Evolutionary conservation across 495 filamentous ascomycete species (phyloP).

Genomic region (Neurospora tetraspora): DNA sequence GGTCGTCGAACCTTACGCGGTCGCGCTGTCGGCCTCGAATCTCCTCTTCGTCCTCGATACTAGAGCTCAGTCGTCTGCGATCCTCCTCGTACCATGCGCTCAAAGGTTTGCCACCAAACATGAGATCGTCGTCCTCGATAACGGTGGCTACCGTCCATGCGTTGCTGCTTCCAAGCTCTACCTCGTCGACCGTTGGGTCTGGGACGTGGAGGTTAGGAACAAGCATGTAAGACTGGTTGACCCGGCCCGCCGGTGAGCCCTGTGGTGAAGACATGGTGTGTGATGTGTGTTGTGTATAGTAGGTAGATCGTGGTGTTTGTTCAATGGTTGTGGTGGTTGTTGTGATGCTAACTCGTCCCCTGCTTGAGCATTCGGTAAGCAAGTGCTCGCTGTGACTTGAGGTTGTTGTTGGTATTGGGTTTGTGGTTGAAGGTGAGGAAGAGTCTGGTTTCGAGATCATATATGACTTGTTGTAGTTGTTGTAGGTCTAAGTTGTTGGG

Average conservation of each 20-base stretch:
- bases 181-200: slow-evolving; percentile 26
- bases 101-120: slow-evolving; percentile 46
- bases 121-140: slow-evolving; percentile 48
- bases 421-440: background rate
- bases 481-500: background rate
- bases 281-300: background rate
- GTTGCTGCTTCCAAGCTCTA: slow-evolving; percentile 22
- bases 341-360: background rate
- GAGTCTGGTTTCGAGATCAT: background rate
- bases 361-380: background rate
- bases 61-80: slow-evolving; percentile 22
- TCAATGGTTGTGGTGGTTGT: background rate
- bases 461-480: background rate
- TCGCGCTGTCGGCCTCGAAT: slow-evolving; percentile 33
- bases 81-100: slow-evolving; percentile 49
- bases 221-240: slow-evolving; percentile 26
- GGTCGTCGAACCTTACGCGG: slow-evolving; percentile 9
- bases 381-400: background rate
- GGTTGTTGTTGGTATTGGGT: background rate
- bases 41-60: slow-evolving; percentile 30
- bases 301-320: background rate
- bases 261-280: slow-evolving; percentile 20
- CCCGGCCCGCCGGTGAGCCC: slow-evolving; percentile 11
- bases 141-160: slow-evolving; percentile 42
- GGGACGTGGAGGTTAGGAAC: slow-evolving; percentile 20